phyloP scores from a whole-genome alignment of 768 basidiomycete genomes.

The Tulasnella calospora region DNA sequence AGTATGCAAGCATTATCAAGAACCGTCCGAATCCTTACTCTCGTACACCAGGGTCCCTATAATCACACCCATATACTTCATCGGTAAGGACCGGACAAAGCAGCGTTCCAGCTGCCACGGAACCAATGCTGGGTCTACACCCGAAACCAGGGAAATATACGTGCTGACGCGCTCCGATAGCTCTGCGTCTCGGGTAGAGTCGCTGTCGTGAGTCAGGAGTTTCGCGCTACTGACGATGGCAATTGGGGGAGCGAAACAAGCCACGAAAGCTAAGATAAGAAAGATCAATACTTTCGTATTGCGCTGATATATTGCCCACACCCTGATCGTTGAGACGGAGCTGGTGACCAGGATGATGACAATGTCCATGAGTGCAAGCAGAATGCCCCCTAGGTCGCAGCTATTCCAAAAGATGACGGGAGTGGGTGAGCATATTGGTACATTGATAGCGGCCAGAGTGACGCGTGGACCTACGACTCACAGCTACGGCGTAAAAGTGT shows the following conservation, averaged over 20 bases:
- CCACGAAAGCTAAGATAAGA: background rate
- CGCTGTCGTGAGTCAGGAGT: background rate
- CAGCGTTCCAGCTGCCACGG: background rate
- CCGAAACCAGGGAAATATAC: background rate
- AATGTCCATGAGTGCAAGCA: background rate
- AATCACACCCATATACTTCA: background rate
- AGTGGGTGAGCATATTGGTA: background rate
- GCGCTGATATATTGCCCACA: conserved; percentile 9
- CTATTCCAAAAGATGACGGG: background rate
- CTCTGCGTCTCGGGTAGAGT: background rate
- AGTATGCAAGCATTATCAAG: background rate
- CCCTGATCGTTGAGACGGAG: background rate
- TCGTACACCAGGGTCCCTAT: background rate
- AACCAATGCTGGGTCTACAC: background rate
- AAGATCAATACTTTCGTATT: background rate
- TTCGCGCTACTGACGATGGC: background rate
- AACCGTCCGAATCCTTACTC: background rate
- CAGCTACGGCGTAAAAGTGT: background rate
- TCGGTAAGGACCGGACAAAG: background rate
- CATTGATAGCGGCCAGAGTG: background rate
- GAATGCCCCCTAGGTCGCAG: background rate
- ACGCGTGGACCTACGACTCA: background rate
- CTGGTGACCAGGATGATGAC: conserved; percentile 11
- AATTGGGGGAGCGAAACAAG: background rate
- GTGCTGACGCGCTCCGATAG: background rate